phyloP scores from a whole-genome alignment of 805 yeast genomes.

The Saturnispora kantuleensis region DNA sequence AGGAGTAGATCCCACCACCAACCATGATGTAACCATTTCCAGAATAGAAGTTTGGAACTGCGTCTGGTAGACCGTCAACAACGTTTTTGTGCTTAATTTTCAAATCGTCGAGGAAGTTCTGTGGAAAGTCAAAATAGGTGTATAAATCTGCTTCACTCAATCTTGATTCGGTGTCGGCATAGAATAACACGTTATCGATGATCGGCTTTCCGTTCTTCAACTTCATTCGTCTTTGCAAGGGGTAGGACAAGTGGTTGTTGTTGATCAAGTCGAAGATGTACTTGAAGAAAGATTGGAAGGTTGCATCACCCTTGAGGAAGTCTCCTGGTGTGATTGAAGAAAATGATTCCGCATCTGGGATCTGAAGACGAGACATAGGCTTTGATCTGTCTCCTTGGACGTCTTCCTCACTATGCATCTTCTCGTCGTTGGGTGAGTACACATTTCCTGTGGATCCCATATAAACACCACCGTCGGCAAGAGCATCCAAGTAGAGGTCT shows the following conservation, averaged over 20 bases:
- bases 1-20: constrained; percentile 73
- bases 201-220: constrained; percentile 26
- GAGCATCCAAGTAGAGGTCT: constrained; percentile 17
- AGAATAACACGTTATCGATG: constrained; percentile 25
- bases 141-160: constrained; percentile 22
- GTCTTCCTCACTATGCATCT: constrained; percentile 12
- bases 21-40: constrained; percentile 54
- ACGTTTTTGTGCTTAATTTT: constrained; percentile 26
- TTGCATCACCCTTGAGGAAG: constrained; percentile 24
- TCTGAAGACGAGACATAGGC: constrained; percentile 19
- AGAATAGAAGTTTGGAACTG: constrained; percentile 21
- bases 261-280: constrained; percentile 24
- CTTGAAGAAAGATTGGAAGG: constrained; percentile 26
- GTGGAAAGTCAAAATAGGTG: constrained; percentile 22
- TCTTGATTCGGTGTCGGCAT: constrained; percentile 20
- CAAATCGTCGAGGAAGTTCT: constrained; percentile 25
- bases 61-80: constrained; percentile 22
- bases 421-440: background rate
- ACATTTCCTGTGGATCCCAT: constrained; percentile 25
- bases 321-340: constrained; percentile 22
- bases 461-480: constrained; percentile 15
- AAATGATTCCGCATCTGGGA: constrained; percentile 22
- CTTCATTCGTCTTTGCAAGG: constrained; percentile 23
- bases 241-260: constrained; percentile 24
- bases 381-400: constrained; percentile 22